Base-by-base conservation (phyloP, 208 protist species). In the Leishmania martiniquensis region DNA sequence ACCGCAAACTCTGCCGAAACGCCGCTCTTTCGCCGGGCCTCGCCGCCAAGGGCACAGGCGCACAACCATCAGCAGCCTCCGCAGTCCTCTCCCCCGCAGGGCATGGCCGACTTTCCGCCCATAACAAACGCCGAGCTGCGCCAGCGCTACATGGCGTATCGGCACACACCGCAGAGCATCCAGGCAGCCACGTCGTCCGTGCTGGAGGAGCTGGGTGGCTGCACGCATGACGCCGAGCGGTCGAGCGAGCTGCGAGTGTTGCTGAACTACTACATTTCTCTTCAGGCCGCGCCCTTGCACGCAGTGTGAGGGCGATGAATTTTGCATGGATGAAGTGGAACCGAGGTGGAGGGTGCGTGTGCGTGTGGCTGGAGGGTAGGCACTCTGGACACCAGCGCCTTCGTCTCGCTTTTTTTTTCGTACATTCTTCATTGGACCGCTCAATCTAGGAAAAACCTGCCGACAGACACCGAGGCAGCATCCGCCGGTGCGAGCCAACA, bases 191-290 rank as follows among this genome's bases (percentile, higher is more conserved):
- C 91, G 37, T 83, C 82, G 47, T 66, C 72, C 2, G 74, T 95
- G 42, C 80, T 96, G 62, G 77, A 72, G 39, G 93, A 95, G 55
- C 68, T 96, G 67, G 82, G 85, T 44, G 70, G 77, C 54, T 88
- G 85, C 74, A 91, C 87, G 37, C 85, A 93, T 52, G 84, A 96
- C 73, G 72, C 85, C 0, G 80, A 72, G 70, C 76, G 82, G 22
- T 90, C 89, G 1, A 73, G 84, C 42, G 85, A 95, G 74, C 81
- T 96, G 60, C 88, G 93, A n/a, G 57, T 86, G 72, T 67, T 96
- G 57, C 84, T 96, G n/a, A 82, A 86, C 49, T 94, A 90, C 80
- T 96, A 94, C 79, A 82, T 75, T n/a, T 78, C 83, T 15, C 71
- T 90, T 32, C 82, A 89, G 51, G 52, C 39, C 15, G 68, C 80